Base-by-base conservation (phyloP, 2,329 filamentous ascomycete genomes). In the Akanthomyces dipterigenus region DNA sequence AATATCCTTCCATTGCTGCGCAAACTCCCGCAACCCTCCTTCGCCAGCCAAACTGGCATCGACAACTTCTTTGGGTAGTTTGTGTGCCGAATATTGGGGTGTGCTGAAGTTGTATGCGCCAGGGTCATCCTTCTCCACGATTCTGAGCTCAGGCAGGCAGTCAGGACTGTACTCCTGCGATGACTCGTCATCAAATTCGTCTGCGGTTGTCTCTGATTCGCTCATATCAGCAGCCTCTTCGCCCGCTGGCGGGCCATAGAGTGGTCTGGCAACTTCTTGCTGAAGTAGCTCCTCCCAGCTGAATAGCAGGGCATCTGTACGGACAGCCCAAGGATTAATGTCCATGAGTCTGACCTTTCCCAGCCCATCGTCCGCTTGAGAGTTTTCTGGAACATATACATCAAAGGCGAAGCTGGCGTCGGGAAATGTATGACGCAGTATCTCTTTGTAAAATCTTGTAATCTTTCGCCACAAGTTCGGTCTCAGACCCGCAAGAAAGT, bases 21-120 rank as follows among this genome's bases (percentile, higher is more conserved):
- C 85, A 76, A 95, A 93, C 74, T 96, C 92, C 63, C 88, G 82
- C 77, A 98, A 82, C 0, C 88, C 89, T 3, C 89, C 90, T 60
- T 90, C 85, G 3, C 89, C 89, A 1, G 82, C 82, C 66, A 83
- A 69, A 66, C 85, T 83, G 22, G 86, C 87, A 67, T 88, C 85
- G 3, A 97, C 93, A 2, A 98, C 91, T 67, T 99, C 95, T 72
- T 88, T 92, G 0, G 95, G 95, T 67, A 99, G 77, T 75, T 98
- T 99, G 71, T 98, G 93, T 3, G 95, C 93, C 64, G 92, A 96
- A 73, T 96, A 98, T 69, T 93, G 90, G 1, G 91, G 85, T 5
- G 90, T 89, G 65, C 84, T 87, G 71, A 97, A 96, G 67, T 89
- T 89, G 71, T 91, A 95, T 1, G 93, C 93, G 63, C 93, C 90